Evolutionary conservation across 768 basidiomycete species (phyloP), one percentile per base, ranked within the genome.

Genomic region (Russula sp.): DNA sequence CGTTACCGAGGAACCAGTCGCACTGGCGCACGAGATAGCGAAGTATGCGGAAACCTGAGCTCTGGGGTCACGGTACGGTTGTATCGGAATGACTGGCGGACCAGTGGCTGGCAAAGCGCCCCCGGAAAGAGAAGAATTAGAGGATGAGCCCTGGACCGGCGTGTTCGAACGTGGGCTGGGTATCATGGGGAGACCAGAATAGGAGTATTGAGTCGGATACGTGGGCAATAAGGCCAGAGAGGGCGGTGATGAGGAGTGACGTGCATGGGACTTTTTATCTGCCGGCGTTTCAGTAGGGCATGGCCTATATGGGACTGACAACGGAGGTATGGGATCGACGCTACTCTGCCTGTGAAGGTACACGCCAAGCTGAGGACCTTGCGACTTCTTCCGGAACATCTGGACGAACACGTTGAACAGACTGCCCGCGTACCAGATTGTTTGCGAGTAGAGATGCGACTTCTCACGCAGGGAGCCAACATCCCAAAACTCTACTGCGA

Each of bases 401-500:
- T 96, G 93, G 48, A 94, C 86, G 69, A 95, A 96, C 2, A 93
- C 85, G 66, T 93, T 93, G 78, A 86, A 94, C 69, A 91, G 76
- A 68, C 84, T 91, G 9, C 94, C 94, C 2, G 89, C 93, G 71
- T 94, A 91, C 84, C 91, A 94, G 57, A 95, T 80, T 3, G 94
- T 97, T 59, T 86, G 84, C 8, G 89, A 91, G 72, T 95, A 86
- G 55, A 91, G 73, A 16, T 92, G 80, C 55, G 85, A 84, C 75
- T 94, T 96, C 75, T 96, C 94, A 62, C 86, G 87, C 44, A 97
- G 79, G 39, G 79, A 75, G 64, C 89, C 87, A 20, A 93, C 80
- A 69, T 89, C 88, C 88, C 90, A 95, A 71, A 96, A 96, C 73
- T 96, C 94, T 56, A 93, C 90, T 9, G 84, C 83, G 71, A 96